These are phyloP conservation scores for Macaranga tanarius DNA, from an alignment of 441 rosid species.

Conservation along the genomic window DNA sequence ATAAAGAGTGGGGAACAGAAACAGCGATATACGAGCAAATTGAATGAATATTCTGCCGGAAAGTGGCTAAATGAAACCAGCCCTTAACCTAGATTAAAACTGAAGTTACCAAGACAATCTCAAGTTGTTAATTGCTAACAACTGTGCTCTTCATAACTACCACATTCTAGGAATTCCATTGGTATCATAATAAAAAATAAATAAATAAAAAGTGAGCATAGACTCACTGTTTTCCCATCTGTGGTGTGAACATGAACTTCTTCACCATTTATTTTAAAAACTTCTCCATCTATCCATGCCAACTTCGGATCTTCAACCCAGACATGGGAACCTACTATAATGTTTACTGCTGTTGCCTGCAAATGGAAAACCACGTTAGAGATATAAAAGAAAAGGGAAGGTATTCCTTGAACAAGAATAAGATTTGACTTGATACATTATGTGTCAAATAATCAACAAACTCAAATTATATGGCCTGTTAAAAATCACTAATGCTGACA, in stretches of 20 bases:
- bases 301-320: slow-evolving; percentile 90
- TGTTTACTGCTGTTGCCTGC: slow-evolving; percentile 85
- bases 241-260: slow-evolving; percentile 68
- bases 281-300: slow-evolving; percentile 99
- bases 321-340: slow-evolving; percentile 96
- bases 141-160: neutral
- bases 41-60: slow-evolving; percentile 13
- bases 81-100: slow-evolving; percentile 15
- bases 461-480: neutral
- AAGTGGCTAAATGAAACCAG: slow-evolving; percentile 26
- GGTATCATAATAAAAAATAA: slow-evolving; percentile 7
- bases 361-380: slow-evolving; percentile 25
- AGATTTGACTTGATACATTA: neutral
- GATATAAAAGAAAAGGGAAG: neutral
- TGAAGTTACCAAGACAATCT: slow-evolving; percentile 11
- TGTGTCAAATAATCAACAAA: slow-evolving; percentile 6
- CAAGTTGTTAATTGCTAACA: neutral
- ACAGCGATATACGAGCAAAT: neutral
- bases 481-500: neutral
- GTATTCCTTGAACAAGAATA: slow-evolving; percentile 7
- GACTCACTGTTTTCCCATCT: slow-evolving; percentile 77
- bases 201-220: slow-evolving; percentile 13
- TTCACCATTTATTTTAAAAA: slow-evolving; percentile 67
- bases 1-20: neutral
- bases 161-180: slow-evolving; percentile 6